These are phyloP conservation scores for Solanum hybrid DNA, from an alignment of 305 asterid species.

Conservation along the genomic window DNA sequence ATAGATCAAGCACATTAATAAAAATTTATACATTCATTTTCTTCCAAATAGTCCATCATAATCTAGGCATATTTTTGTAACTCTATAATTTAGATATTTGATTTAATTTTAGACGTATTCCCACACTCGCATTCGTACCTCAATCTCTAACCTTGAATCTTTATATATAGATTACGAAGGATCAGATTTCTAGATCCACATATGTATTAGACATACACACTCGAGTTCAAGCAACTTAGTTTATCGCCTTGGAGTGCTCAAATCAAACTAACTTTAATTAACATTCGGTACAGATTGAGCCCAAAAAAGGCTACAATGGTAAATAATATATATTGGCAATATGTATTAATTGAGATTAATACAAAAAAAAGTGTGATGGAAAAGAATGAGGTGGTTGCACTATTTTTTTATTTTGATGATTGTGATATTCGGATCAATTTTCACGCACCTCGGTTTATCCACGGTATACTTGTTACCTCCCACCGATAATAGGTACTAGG, in stretches of 20 bases:
- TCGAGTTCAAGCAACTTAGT: neutral
- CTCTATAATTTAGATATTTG: neutral
- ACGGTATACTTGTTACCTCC: neutral
- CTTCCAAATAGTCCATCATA: neutral
- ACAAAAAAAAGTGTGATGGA: neutral
- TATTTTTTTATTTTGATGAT: no score
- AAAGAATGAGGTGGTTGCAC: neutral
- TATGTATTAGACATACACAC: neutral
- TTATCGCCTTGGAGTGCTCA: neutral
- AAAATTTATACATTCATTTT: neutral
- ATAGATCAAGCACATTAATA: no score
- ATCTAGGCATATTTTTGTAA: neutral
- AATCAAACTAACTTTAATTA: neutral
- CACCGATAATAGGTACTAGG: neutral
- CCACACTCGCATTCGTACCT: neutral
- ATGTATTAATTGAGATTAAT: neutral
- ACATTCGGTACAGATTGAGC: neutral
- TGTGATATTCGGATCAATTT: neutral
- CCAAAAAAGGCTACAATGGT: neutral
- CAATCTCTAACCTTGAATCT: neutral
- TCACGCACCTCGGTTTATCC: neutral
- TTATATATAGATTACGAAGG: no score
- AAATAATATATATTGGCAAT: no score
- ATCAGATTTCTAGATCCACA: neutral
- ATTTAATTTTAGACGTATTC: neutral